phyloP scores from a whole-genome alignment of 2,329 filamentous ascomycete genomes.

The Epichloe sp. region DNA sequence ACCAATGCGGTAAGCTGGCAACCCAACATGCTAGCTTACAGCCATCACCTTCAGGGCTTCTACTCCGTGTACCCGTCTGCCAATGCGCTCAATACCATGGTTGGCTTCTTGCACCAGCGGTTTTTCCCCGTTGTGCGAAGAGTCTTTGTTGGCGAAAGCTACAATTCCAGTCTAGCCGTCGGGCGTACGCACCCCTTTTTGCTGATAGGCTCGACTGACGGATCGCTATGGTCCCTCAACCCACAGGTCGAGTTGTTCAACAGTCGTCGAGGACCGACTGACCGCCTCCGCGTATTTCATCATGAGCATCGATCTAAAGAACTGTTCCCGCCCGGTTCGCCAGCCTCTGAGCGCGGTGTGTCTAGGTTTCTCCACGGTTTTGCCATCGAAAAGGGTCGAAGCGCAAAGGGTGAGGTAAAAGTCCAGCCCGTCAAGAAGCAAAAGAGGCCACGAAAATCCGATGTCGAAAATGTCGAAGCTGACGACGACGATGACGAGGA shows the following conservation, averaged over 20 bases:
- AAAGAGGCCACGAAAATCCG: slow-evolving; percentile 23
- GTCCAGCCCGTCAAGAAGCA: slow-evolving; percentile 21
- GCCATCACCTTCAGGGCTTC: slow-evolving; percentile 42
- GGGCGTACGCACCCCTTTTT: slow-evolving; percentile 40
- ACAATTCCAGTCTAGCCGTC: slow-evolving; percentile 35
- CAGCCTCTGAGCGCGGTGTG: slow-evolving; percentile 27
- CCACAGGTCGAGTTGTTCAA: slow-evolving; percentile 25
- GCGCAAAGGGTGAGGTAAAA: slow-evolving; percentile 28
- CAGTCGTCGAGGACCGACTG: slow-evolving; percentile 18
- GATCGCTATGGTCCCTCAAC: slow-evolving; percentile 36
- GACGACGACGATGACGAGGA: slow-evolving; percentile 20
- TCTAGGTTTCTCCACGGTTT: slow-evolving; percentile 41
- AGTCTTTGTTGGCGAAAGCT: slow-evolving; percentile 36
- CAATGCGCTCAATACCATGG: slow-evolving; percentile 36
- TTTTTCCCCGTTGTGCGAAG: slow-evolving; percentile 40
- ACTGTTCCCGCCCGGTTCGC: slow-evolving; percentile 16
- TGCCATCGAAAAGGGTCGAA: slow-evolving; percentile 34
- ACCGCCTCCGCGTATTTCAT: slow-evolving; percentile 32
- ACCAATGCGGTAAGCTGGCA: slow-evolving; percentile 38
- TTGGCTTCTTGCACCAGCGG: slow-evolving; percentile 39
- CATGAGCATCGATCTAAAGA: slow-evolving; percentile 35
- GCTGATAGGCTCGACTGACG: slow-evolving; percentile 39
- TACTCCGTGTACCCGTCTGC: slow-evolving; percentile 37
- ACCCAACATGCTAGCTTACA: slow-evolving; percentile 39
- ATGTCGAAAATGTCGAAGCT: slow-evolving; percentile 13